Conservation (phyloP, 2,329 filamentous ascomycete genomes). For the Exophiala xenobiotica region DNA sequence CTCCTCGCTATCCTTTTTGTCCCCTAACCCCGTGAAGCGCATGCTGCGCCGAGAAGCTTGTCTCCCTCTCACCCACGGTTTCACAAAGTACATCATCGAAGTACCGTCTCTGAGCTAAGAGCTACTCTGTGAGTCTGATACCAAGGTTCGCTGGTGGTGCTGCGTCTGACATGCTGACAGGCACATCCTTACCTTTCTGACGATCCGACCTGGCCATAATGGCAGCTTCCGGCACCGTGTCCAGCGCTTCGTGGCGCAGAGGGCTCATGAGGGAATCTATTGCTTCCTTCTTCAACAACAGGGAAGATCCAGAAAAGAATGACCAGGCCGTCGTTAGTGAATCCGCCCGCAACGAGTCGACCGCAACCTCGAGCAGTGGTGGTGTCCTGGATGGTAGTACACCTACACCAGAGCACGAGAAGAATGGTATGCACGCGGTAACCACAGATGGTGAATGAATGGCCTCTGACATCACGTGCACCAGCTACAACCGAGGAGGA, state of each 20-base stretch:
- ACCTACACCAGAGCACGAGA: not conserved
- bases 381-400: not conserved
- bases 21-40: not conserved
- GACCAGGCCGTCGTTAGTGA: not conserved
- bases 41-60: constrained; percentile 4
- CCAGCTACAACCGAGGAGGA: constrained; percentile 1
- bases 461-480: no score
- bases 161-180: no score
- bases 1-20: not conserved
- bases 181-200: not conserved
- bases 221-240: not conserved
- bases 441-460: no score
- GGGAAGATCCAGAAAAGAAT: constrained; percentile 7
- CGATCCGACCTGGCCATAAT: not conserved
- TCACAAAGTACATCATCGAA: constrained; percentile 12
- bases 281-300: constrained; percentile 10
- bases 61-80: constrained; percentile 3
- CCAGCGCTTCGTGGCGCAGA: constrained; percentile 12
- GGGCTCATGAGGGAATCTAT: constrained; percentile 13
- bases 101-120: constrained; percentile 14
- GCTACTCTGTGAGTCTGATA: constrained; percentile 3
- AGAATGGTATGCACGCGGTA: constrained; percentile 2
- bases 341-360: constrained; percentile 5
- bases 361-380: not conserved
- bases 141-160: no score